Evolutionary conservation across 2,329 filamentous ascomycete species (phyloP), one percentile per base, ranked within the genome.

Genomic region (Thermomyces lanuginosus): DNA sequence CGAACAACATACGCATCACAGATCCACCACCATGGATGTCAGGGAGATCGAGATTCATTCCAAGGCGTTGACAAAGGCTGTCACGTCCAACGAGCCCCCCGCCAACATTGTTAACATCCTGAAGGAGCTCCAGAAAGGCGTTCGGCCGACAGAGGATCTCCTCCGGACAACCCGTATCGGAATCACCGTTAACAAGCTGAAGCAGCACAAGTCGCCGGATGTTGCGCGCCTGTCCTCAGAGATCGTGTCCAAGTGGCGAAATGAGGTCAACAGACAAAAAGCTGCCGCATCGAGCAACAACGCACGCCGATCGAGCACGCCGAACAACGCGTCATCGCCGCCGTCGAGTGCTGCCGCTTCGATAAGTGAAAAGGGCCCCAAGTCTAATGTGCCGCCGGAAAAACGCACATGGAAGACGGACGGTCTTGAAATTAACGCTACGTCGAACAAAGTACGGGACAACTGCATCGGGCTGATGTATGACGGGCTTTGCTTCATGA

Each of bases 91-190:
- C 45, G 80, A 92, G 44, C 72, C 83, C 4, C 48, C 79, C 14
- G 56, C 73, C 21, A 76, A 70, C 34, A 67, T 92, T 26, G 61
- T 91, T 29, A 63, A 67, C 27, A 64, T 95, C 35, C 62, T 98
- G 28, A 73, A 76, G 43, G 70, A 75, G 26, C 64, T 95, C 20
- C 80, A 86, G 57, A 74, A 75, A 44, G 78, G 80, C 35, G 74
- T 86, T 18, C 68, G 70, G 24, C 79, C 84, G 6, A 89, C 80
- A 2, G 89, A 98, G 56, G 82, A 93, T 41, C 69, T 92, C 41
- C 63, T 98, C 38, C 74, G 86, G 46, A 77, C 77, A 21, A 95
- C 86, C n/a, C 79, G 77, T 42, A 86, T 92, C 27, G 89, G 89
- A 42, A 76, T 92, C 38, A 72, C 77, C 26, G 79, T 95, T 36